A percentile compares a stretch with the other conserved stretches of the same genome.
Conservation (phyloP, 2,329 filamentous ascomycete genomes). For the Celoporthe dispersa region DNA sequence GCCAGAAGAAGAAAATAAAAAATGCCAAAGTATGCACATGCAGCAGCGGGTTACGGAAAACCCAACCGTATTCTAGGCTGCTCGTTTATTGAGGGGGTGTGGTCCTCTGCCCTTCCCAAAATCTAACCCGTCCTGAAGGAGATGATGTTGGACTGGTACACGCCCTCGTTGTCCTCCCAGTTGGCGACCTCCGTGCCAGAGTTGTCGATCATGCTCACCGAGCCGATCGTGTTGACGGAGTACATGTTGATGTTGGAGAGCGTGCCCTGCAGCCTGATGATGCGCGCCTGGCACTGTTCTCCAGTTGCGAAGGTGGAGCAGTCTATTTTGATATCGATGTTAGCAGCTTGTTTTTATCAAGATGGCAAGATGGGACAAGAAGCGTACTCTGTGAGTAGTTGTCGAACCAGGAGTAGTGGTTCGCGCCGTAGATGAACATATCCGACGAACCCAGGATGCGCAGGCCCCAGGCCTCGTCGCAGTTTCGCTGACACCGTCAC, state of each 20-base stretch:
- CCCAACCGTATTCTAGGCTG: background rate
- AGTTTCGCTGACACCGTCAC: conserved; percentile 42
- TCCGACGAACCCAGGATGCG: conserved; percentile 61
- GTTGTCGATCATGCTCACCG: conserved; percentile 45
- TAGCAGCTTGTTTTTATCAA: background rate
- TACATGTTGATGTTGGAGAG: conserved; percentile 43
- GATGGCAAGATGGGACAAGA: no score
- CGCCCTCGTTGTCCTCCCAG: conserved; percentile 45
- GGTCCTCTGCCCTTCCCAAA: background rate
- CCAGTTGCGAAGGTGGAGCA: conserved; percentile 51
- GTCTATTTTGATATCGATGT: conserved; percentile 24
- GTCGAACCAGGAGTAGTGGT: conserved; percentile 71
- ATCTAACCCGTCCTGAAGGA: conserved; percentile 37
- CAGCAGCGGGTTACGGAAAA: background rate
- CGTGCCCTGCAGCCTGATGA: conserved; percentile 40
- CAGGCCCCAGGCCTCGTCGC: conserved; percentile 67
- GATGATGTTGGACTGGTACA: conserved; percentile 44
- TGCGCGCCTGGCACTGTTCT: conserved; percentile 52
- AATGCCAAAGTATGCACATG: background rate
- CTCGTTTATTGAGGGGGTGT: background rate
- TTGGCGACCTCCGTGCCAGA: conserved; percentile 42
- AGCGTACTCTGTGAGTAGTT: conserved; percentile 50
- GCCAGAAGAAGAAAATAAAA: background rate
- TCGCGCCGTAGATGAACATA: conserved; percentile 65
- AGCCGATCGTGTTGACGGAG: conserved; percentile 52